phyloP scores from a whole-genome alignment of 805 yeast species.

The Yarrowia divulgata region DNA sequence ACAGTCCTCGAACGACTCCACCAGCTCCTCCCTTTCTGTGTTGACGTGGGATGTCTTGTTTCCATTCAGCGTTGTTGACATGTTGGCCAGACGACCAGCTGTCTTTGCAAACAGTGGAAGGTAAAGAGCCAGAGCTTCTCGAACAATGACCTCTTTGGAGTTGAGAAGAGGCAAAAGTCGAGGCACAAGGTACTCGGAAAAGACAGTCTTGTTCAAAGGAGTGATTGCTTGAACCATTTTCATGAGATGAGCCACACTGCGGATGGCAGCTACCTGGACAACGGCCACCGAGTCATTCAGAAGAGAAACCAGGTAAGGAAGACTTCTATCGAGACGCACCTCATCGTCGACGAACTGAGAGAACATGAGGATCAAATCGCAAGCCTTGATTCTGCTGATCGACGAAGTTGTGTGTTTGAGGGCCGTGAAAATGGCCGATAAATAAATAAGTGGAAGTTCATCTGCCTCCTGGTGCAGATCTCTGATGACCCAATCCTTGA shows the following conservation, averaged over 20 bases:
- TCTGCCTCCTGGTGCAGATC: slow-evolving; percentile 37
- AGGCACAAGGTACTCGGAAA: slow-evolving; percentile 84
- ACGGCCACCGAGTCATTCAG: slow-evolving; percentile 70
- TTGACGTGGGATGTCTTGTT: slow-evolving; percentile 42
- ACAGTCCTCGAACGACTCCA: slow-evolving; percentile 62
- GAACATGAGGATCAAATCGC: slow-evolving; percentile 77
- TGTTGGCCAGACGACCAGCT: slow-evolving; percentile 68
- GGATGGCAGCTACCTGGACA: slow-evolving; percentile 72
- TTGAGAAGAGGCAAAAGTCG: slow-evolving; percentile 59
- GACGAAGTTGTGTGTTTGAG: slow-evolving; percentile 68
- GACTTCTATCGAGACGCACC: slow-evolving; percentile 79
- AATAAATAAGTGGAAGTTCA: slow-evolving; percentile 46
- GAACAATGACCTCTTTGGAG: slow-evolving; percentile 57
- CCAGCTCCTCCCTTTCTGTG: slow-evolving; percentile 55
- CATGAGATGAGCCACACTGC: slow-evolving; percentile 71
- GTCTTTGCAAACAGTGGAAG: slow-evolving; percentile 74
- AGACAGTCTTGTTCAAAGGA: slow-evolving; percentile 76
- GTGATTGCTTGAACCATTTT: slow-evolving; percentile 67
- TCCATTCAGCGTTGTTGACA: slow-evolving; percentile 47
- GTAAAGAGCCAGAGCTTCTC: slow-evolving; percentile 73
- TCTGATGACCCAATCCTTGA: slow-evolving; percentile 26
- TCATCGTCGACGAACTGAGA: slow-evolving; percentile 82
- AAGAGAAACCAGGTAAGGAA: slow-evolving; percentile 80
- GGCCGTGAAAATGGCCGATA: slow-evolving; percentile 65
- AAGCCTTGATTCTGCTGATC: slow-evolving; percentile 66